phyloP scores from a whole-genome alignment of 2,329 filamentous ascomycete genomes.

The Diaporthe citriasiana region DNA sequence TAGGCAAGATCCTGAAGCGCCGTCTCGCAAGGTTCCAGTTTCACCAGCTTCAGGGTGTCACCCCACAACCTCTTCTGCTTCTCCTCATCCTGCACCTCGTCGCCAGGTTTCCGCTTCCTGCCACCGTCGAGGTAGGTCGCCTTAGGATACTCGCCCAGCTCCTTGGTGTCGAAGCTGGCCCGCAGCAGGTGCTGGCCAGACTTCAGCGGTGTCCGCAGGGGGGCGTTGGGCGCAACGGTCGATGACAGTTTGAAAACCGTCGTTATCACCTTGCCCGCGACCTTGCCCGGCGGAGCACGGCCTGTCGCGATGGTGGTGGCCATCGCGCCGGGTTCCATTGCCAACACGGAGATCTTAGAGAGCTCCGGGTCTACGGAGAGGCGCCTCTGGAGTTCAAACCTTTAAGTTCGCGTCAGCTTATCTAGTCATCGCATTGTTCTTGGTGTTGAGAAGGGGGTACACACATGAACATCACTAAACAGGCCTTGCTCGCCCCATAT shows the following conservation, averaged over 20 bases:
- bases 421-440: not conserved
- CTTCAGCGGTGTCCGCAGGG: conserved; percentile 28
- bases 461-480: conserved; percentile 52
- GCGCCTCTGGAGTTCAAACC: conserved; percentile 50
- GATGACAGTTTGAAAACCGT: conserved; percentile 31
- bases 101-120: conserved; percentile 10
- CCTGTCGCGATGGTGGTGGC: conserved; percentile 46
- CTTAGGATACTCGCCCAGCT: conserved; percentile 34
- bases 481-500: conserved; percentile 52
- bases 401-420: conserved; percentile 10
- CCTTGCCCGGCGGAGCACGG: conserved; percentile 18
- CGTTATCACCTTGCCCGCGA: not conserved
- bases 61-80: conserved; percentile 34
- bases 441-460: not conserved
- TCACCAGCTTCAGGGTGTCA: conserved; percentile 34
- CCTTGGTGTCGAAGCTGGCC: conserved; percentile 31
- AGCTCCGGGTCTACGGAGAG: conserved; percentile 48
- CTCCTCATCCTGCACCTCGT: conserved; percentile 28
- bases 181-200: conserved; percentile 33
- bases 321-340: conserved; percentile 54
- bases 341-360: conserved; percentile 49
- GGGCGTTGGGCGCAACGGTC: conserved; percentile 19
- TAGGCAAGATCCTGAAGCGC: conserved; percentile 15
- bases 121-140: conserved; percentile 25
- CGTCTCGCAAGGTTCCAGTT: conserved; percentile 12